These are phyloP conservation scores for Trypanosoma brucei DNA, from an alignment of 208 protist species.

Conservation along the genomic window DNA sequence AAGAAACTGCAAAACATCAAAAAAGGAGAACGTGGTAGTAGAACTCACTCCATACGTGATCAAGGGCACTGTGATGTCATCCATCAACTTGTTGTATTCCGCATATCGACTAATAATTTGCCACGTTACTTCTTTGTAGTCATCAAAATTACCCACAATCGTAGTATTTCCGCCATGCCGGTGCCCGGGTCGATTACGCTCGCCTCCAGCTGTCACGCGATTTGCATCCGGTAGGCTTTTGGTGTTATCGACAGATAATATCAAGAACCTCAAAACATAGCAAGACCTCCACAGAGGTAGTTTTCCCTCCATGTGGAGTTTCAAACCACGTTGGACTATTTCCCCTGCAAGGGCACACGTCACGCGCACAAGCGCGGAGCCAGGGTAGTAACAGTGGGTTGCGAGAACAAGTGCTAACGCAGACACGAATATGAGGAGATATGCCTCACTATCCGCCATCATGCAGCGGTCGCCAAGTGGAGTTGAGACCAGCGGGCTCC, in stretches of 20 bases:
- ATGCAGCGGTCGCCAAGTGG: constrained; percentile 17
- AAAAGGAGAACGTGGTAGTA: constrained; percentile 1
- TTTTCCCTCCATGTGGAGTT: constrained; percentile 10
- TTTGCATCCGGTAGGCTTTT: constrained; percentile 21
- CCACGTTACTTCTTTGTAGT: constrained; percentile 3
- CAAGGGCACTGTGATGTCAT: constrained; percentile 15
- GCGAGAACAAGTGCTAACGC: constrained; percentile 10
- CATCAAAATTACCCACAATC: constrained; percentile 6
- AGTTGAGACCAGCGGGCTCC: neutral
- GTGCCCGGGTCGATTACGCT: constrained; percentile 20
- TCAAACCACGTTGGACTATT: constrained; percentile 8
- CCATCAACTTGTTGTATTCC: constrained; percentile 19
- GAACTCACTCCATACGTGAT: constrained; percentile 12
- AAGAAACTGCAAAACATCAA: constrained; percentile 23
- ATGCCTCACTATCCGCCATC: neutral
- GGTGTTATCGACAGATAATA: constrained; percentile 20
- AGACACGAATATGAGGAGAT: constrained; percentile 19
- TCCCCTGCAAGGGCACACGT: constrained; percentile 15
- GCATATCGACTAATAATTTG: constrained; percentile 20
- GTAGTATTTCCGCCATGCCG: constrained; percentile 22
- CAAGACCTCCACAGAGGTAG: constrained; percentile 17
- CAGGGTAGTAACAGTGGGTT: constrained; percentile 16
- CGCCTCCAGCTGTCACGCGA: constrained; percentile 14
- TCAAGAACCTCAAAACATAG: constrained; percentile 15
- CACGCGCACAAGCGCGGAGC: constrained; percentile 14